Evolutionary conservation across 768 basidiomycete genomes (phyloP), one percentile per base, ranked within the genome.

Genomic region (Dendrothele bispora): DNA sequence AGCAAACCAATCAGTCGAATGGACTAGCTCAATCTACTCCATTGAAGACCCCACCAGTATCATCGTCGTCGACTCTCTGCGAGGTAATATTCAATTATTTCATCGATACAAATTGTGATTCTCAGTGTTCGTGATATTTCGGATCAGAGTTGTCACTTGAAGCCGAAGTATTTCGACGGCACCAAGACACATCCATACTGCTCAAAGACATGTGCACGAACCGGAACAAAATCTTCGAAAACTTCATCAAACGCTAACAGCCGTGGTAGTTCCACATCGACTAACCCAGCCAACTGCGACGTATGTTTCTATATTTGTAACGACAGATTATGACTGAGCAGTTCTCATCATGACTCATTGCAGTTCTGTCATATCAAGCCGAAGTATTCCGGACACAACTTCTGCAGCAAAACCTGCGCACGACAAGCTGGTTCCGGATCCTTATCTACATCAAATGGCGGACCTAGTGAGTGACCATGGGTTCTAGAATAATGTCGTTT

Each of bases 351-450:
- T 41, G 34, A 20, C 24, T 46, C 35, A 24, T 39, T 17, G 21
- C 54, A 85, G 83, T 75, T 74, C 51, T 85, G 83, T 62, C 77
- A 77, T 49, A 71, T 71, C 50, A 74, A 80, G 32, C 82, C 83
- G 32, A 85, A 83, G 55, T 75, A 78, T 53, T 70, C 68, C 17
- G 83, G 85, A 2, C 83, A 85, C 62, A 74, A 80, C 12, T 86
- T 74, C 59, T 86, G 84, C 55, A 67, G 82, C 57, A 85, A 80
- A 56, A 73, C 79, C 8, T 86, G 84, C 55, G 82, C 82, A 3
- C 73, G 73, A 55, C 75, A 69, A 43, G 71, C 76, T 4, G 64
- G 58, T 45, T 60, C 53, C n/a, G n/a, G n/a, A n/a, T n/a, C n/a
- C n/a, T 11, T 40, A 24, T 1, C 18, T 6, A 12, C 39, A 22